phyloP scores from a whole-genome alignment of 805 yeast genomes.

The Deakozyma indianensis region DNA sequence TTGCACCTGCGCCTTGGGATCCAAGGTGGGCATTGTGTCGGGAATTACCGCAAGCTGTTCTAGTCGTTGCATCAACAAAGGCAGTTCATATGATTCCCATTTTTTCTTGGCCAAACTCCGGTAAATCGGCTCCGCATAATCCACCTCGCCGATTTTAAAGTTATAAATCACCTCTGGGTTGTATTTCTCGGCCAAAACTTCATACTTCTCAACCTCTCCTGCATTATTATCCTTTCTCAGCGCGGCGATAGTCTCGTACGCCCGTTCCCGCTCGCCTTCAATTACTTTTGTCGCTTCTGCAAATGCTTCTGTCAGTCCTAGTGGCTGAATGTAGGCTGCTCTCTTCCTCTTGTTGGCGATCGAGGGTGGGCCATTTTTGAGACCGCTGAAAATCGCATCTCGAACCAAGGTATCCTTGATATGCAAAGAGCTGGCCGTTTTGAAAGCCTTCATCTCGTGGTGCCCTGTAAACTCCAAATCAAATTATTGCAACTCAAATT shows the following conservation, averaged over 20 bases:
- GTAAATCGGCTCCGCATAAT: slow-evolving; percentile 66
- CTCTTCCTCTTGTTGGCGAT: slow-evolving; percentile 13
- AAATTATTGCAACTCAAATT: no score
- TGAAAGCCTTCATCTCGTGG: background rate
- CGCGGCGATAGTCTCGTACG: slow-evolving; percentile 18
- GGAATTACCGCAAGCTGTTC: slow-evolving; percentile 80
- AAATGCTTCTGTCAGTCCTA: slow-evolving; percentile 57
- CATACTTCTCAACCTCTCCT: slow-evolving; percentile 18
- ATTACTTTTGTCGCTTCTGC: slow-evolving; percentile 50
- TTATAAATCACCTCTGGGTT: slow-evolving; percentile 82
- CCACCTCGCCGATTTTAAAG: slow-evolving; percentile 35
- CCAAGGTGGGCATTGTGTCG: slow-evolving; percentile 82
- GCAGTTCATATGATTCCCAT: slow-evolving; percentile 59
- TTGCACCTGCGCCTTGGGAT: slow-evolving; percentile 62
- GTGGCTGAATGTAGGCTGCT: slow-evolving; percentile 48
- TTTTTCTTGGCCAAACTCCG: slow-evolving; percentile 50
- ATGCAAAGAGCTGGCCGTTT: background rate
- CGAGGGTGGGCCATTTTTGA: slow-evolving; percentile 15
- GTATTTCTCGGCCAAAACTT: slow-evolving; percentile 48
- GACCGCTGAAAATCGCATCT: slow-evolving; percentile 9
- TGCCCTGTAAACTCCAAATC: no score
- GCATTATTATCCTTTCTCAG: slow-evolving; percentile 18
- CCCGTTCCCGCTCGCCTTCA: slow-evolving; percentile 31
- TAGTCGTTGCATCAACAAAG: slow-evolving; percentile 81
- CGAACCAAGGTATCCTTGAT: background rate